A percentile compares a stretch with the other conserved stretches of the same genome.
Conservation (phyloP, 2,329 filamentous ascomycete genomes). For the Aspergillus cejpii region DNA sequence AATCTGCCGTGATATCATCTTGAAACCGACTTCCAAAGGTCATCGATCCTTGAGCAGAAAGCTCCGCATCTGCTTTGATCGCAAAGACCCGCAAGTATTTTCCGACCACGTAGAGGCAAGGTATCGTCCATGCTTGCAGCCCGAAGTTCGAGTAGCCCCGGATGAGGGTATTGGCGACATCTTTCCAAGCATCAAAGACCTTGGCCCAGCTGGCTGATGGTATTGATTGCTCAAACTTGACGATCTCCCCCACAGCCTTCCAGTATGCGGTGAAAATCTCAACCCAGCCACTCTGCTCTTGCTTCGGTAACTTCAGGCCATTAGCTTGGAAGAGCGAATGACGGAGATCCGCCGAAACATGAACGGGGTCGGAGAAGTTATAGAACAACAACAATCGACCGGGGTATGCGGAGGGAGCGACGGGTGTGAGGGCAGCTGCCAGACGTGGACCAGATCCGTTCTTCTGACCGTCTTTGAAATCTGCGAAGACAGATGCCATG, state of each 20-base stretch:
- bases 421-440: constrained; percentile 67
- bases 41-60: constrained; percentile 44
- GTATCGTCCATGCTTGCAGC: constrained; percentile 87
- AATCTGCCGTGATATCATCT: constrained; percentile 73
- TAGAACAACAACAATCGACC: constrained; percentile 64
- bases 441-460: constrained; percentile 63
- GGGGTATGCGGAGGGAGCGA: constrained; percentile 56
- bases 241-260: constrained; percentile 69
- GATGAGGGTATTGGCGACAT: constrained; percentile 67
- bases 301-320: constrained; percentile 51
- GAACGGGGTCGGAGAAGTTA: constrained; percentile 61
- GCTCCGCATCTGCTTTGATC: constrained; percentile 76
- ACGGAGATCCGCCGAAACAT: constrained; percentile 62
- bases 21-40: constrained; percentile 53
- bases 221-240: constrained; percentile 55
- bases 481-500: constrained; percentile 68
- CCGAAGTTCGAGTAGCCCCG: constrained; percentile 70
- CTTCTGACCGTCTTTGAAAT: constrained; percentile 64
- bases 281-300: constrained; percentile 73
- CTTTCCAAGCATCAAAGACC: constrained; percentile 84
- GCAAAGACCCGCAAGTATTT: constrained; percentile 84
- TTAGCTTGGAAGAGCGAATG: constrained; percentile 61
- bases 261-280: constrained; percentile 80
- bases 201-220: constrained; percentile 62
- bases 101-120: constrained; percentile 78